These are phyloP conservation scores for Haplosporangium sp. DNA, from an alignment of 371 early-diverging fungal genomes.

Conservation along the genomic window DNA sequence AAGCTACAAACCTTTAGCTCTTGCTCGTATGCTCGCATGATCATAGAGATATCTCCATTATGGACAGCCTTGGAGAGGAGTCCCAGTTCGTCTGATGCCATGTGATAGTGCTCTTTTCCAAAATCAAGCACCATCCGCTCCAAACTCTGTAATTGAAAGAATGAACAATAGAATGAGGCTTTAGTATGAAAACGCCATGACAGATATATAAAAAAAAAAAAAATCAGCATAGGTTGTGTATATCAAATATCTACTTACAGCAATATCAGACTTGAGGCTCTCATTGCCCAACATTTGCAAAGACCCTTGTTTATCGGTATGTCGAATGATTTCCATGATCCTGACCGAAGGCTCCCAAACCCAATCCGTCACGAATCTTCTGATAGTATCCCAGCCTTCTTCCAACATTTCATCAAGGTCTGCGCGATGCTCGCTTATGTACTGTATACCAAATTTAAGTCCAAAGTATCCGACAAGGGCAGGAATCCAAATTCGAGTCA, in stretches of 20 bases:
- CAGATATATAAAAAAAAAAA: too few relatives aligned
- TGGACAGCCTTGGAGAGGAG: constrained; percentile 62
- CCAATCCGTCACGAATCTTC: constrained; percentile 79
- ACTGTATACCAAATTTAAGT: constrained; percentile 54
- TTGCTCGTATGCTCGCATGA: constrained; percentile 83
- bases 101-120: constrained; percentile 70
- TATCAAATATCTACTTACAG: constrained; percentile 58
- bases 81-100: constrained; percentile 57
- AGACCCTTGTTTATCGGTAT: constrained; percentile 73
- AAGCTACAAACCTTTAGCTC: constrained; percentile 71
- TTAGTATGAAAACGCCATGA: too few relatives aligned
- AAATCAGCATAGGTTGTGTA: too few relatives aligned
- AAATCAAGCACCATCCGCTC: constrained; percentile 92
- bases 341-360: constrained; percentile 80
- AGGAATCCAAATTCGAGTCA: constrained; percentile 38
- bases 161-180: too few relatives aligned
- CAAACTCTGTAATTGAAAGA: constrained; percentile 66
- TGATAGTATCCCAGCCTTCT: constrained; percentile 65
- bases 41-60: constrained; percentile 84
- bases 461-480: constrained; percentile 55
- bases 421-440: constrained; percentile 62
- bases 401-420: constrained; percentile 60
- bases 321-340: constrained; percentile 89
- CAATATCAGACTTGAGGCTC: constrained; percentile 83
- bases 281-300: constrained; percentile 83